A percentile compares a stretch with the other conserved stretches of the same genome.
Conservation (phyloP, 805 yeast genomes). For the Ogataea philodendri region DNA sequence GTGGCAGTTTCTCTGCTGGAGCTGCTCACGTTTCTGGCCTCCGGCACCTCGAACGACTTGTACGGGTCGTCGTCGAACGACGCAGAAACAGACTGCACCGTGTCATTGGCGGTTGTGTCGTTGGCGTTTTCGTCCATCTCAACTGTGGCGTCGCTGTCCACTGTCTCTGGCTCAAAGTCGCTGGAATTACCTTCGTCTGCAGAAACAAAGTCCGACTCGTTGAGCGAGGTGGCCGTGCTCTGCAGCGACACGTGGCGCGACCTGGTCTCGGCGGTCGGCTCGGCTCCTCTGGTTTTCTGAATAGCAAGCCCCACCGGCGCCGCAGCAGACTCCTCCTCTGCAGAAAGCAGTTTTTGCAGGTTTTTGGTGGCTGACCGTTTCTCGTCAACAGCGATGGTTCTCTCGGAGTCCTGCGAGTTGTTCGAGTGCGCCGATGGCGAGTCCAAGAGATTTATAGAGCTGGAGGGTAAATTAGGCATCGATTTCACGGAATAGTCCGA, state of each 20-base stretch:
- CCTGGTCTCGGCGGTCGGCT: slow-evolving; percentile 1
- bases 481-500: slow-evolving; percentile 33
- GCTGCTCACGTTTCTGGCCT: too few relatives aligned
- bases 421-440: slow-evolving; percentile 23
- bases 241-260: slow-evolving; percentile 26
- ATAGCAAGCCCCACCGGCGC: slow-evolving; percentile 20
- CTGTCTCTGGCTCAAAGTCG: slow-evolving; percentile 2
- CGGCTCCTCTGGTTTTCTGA: slow-evolving; percentile 11
- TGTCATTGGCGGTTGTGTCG: slow-evolving; percentile 15
- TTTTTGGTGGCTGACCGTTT: slow-evolving; percentile 20
- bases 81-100: slow-evolving; percentile 33
- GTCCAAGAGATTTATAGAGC: slow-evolving; percentile 12
- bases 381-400: slow-evolving; percentile 28
- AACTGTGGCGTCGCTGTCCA: slow-evolving; percentile 14
- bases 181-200: slow-evolving; percentile 30
- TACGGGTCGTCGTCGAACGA: slow-evolving; percentile 42
- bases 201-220: slow-evolving; percentile 34
- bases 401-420: slow-evolving; percentile 32
- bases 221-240: slow-evolving; percentile 26
- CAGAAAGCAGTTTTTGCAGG: slow-evolving; percentile 11
- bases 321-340: slow-evolving; percentile 20
- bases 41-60: slow-evolving; percentile 37
- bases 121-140: slow-evolving; percentile 10
- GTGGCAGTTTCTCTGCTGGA: slow-evolving; percentile 12
- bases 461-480: slow-evolving; percentile 33